phyloP scores from a whole-genome alignment of 441 rosid genomes.

The Gossypium davidsonii region DNA sequence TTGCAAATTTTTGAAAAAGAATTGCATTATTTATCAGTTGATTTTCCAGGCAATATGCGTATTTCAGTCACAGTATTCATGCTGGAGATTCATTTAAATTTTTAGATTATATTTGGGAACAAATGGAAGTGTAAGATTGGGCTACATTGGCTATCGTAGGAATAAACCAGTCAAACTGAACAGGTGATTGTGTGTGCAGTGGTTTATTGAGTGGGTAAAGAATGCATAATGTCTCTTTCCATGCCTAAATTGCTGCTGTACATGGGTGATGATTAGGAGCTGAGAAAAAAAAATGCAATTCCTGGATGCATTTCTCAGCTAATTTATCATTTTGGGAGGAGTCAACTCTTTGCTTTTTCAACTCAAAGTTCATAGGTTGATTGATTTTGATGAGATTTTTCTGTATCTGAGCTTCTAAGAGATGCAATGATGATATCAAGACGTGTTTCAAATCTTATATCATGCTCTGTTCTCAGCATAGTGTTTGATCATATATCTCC shows the following conservation, averaged over 20 bases:
- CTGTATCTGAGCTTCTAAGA: not conserved
- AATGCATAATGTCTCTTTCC: not conserved
- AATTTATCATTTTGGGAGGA: not conserved
- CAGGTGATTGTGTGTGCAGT: not conserved
- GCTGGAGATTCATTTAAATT: not conserved
- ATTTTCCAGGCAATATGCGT: not conserved
- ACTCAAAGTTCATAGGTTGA: not conserved
- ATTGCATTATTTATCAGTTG: not conserved
- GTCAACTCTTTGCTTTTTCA: not conserved
- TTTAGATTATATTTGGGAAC: conserved; percentile 1
- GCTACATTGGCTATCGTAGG: not conserved
- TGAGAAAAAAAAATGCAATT: not conserved
- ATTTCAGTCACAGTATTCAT: not conserved
- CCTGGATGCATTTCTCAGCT: not conserved
- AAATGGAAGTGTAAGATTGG: not conserved
- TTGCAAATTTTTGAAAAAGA: not conserved
- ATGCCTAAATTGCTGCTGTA: not conserved
- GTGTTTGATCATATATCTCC: not conserved
- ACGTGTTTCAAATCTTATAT: not conserved
- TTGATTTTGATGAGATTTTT: not conserved
- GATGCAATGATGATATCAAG: not conserved
- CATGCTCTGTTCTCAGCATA: not conserved
- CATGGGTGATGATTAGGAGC: not conserved
- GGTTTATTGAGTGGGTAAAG: not conserved
- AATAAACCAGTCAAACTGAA: not conserved